Base-by-base conservation (phyloP, 2,329 filamentous ascomycete species). In the Fusarium buxicola region DNA sequence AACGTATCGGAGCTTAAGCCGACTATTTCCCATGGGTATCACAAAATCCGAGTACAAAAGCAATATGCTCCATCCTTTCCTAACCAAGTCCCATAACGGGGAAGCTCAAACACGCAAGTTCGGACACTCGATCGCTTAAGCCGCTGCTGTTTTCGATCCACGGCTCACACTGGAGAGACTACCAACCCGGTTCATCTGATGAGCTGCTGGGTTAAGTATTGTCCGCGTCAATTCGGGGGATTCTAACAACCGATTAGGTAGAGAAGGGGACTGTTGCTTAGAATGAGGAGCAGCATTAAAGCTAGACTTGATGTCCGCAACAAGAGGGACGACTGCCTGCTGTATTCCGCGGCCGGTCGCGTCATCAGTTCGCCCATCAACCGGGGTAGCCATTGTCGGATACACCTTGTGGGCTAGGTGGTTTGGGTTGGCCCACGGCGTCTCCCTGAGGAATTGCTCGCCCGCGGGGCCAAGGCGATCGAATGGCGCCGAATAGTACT, bases 341-440 rank as follows among this genome's bases (percentile, higher is more conserved):
- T 66, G 66, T 40, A 47, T 32, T 65, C 69, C 58, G 65, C 73
- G 54, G n/a, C 58, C 58, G 25, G 53, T 47, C 9, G 48, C 32
- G 13, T 47, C 47, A 11, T 68, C 64, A 15, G 39, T 21, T 32
- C 47, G 47, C 11, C 59, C 48, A 13, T 66, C 58, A 11, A 32
- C 24, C 43, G 64, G 41, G 63, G 61, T 39, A 45, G 43, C 41
- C 46, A 63, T 34, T 73, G 69, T 76, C 35, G 79, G 76, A 36
- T 78, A 75, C 49, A 79, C 74, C 61, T 86, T 84, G 72, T 92
- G 89, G 9, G 87, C 58, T n/a, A 90, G 88, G 72, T 92, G 89
- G 66, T 94, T 92, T 15, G 93, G 92, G 73, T 96, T 96, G 31
- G 93, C 92, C 94, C 94, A 97, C 1, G 93, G 90, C 6, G 92